phyloP scores from a whole-genome alignment of 2,329 filamentous ascomycete species.

The Claviceps purpurea region DNA sequence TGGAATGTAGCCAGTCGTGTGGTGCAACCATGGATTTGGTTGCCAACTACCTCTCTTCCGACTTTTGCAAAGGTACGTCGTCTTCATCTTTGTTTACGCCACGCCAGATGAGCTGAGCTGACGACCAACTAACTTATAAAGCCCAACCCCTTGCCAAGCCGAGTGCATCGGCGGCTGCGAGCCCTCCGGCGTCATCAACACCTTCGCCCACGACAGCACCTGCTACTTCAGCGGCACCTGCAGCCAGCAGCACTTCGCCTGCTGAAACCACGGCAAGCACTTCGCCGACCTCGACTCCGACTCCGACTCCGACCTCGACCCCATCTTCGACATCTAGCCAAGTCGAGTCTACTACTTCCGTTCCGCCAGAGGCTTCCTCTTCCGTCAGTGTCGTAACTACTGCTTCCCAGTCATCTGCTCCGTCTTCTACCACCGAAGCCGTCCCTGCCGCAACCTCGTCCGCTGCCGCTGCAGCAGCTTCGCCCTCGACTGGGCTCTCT shows the following conservation, averaged over 20 bases:
- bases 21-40: conserved; percentile 12
- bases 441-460: conserved; percentile 6
- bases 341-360: background rate
- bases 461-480: conserved; percentile 1
- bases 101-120: background rate
- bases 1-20: conserved; percentile 23
- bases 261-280: background rate
- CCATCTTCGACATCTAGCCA: conserved; percentile 1
- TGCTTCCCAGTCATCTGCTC: conserved; percentile 3
- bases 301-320: background rate
- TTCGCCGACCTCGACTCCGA: background rate
- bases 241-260: background rate
- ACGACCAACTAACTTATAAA: background rate
- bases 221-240: background rate
- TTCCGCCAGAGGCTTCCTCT: background rate
- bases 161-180: background rate
- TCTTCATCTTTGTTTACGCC: background rate
- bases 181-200: background rate
- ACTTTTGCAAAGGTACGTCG: conserved; percentile 14
- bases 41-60: conserved; percentile 7
- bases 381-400: conserved; percentile 3
- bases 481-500: conserved; percentile 20
- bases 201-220: background rate
- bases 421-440: conserved; percentile 2
- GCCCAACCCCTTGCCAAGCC: conserved; percentile 1